Percentiles rank a stretch among this genome's conserved stretches.
Evolutionary conservation across 2,329 filamentous ascomycete genomes (phyloP).

Genomic region (Macroventuria anomochaeta): DNA sequence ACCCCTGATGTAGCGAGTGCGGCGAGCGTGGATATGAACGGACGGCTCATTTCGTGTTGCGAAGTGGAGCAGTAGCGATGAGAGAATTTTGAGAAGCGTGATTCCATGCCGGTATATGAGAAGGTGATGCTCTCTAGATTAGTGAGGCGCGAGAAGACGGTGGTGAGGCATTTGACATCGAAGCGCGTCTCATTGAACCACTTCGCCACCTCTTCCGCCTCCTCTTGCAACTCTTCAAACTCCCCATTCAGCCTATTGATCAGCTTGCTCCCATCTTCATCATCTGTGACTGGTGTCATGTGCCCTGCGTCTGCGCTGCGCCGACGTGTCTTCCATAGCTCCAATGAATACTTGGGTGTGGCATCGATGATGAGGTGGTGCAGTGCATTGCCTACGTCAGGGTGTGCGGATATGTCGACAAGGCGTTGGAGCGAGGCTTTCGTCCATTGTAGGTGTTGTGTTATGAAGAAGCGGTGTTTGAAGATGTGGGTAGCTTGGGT

Average conservation of each 20-base stretch:
- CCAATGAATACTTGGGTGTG: slow-evolving; percentile 33
- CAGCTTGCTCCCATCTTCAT: not conserved
- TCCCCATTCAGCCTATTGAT: not conserved
- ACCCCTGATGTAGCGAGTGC: slow-evolving; percentile 17
- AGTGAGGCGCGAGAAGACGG: not conserved
- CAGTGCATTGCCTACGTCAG: slow-evolving; percentile 2
- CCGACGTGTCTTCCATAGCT: slow-evolving; percentile 30
- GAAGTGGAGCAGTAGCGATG: no score
- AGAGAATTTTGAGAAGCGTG: no score
- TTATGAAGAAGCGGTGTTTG: slow-evolving; percentile 5
- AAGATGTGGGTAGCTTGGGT: not conserved
- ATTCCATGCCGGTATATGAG: slow-evolving; percentile 21
- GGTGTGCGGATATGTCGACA: not conserved
- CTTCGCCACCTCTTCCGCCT: not conserved
- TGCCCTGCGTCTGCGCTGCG: slow-evolving; percentile 17
- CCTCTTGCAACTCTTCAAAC: not conserved
- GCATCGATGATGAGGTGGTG: slow-evolving; percentile 35
- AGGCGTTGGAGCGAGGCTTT: not conserved
- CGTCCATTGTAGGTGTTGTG: slow-evolving; percentile 1
- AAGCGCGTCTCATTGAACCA: slow-evolving; percentile 9
- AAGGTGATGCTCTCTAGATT: not conserved
- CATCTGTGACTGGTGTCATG: not conserved
- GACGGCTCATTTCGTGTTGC: slow-evolving; percentile 40
- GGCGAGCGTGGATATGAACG: slow-evolving; percentile 34
- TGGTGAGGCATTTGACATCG: not conserved